phyloP scores from a whole-genome alignment of 2,329 filamentous ascomycete species.

The Orbilia quercus region DNA sequence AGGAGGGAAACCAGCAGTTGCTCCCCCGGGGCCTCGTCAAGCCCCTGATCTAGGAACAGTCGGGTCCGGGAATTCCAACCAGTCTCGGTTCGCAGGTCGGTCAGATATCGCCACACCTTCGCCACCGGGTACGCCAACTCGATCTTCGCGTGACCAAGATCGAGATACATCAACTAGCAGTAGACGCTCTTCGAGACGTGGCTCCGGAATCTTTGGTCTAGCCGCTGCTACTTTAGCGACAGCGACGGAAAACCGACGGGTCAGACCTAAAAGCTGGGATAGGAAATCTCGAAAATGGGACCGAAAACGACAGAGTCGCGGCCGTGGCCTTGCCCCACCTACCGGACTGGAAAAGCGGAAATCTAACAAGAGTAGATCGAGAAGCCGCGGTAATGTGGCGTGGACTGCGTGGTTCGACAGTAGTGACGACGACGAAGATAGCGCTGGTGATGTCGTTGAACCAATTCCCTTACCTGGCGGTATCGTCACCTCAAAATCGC shows the following conservation, averaged over 20 bases:
- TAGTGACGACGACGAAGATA: conserved; percentile 42
- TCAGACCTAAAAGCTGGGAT: conserved; percentile 54
- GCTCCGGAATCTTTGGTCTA: conserved; percentile 52
- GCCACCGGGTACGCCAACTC: conserved; percentile 45
- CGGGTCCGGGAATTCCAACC: conserved; percentile 42
- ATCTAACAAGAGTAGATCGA: conserved; percentile 45
- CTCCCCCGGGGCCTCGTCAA: conserved; percentile 14
- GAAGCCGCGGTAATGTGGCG: conserved; percentile 41
- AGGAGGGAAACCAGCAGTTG: conserved; percentile 10
- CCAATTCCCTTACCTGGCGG: conserved; percentile 50
- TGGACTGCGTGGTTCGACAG: conserved; percentile 56
- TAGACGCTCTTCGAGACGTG: conserved; percentile 46
- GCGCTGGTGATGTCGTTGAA: conserved; percentile 31
- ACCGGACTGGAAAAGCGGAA: conserved; percentile 49
- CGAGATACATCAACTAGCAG: conserved; percentile 48
- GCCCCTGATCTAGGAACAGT: conserved; percentile 36
- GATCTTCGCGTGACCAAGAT: conserved; percentile 36
- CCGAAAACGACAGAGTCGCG: conserved; percentile 48
- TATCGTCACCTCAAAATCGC: conserved; percentile 49
- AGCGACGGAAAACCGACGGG: conserved; percentile 14
- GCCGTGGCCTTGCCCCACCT: conserved; percentile 30
- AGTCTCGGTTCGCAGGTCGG: conserved; percentile 46
- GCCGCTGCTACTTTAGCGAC: conserved; percentile 37
- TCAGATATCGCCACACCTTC: conserved; percentile 54
- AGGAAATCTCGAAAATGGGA: conserved; percentile 34